These are phyloP conservation scores for Poronia punctata DNA, from an alignment of 495 filamentous ascomycete species.

Conservation along the genomic window DNA sequence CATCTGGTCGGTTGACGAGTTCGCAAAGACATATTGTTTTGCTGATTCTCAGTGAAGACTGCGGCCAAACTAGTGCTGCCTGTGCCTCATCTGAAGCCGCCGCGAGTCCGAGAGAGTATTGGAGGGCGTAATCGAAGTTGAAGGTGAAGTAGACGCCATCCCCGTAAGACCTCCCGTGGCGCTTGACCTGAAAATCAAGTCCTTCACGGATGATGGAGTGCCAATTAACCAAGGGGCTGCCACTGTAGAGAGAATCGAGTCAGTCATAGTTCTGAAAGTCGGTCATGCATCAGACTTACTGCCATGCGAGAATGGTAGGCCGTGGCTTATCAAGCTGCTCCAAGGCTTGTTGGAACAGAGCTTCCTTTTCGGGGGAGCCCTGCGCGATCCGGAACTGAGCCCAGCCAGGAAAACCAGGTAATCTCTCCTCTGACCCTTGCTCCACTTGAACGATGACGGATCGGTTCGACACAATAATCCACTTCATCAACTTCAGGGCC, in stretches of 20 bases:
- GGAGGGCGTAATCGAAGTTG: constrained; percentile 47
- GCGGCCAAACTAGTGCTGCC: too few relatives aligned
- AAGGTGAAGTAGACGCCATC: constrained; percentile 76
- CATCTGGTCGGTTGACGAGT: constrained; percentile 65
- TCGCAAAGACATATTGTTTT: constrained; percentile 75
- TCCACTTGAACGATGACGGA: constrained; percentile 76
- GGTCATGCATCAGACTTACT: too few relatives aligned
- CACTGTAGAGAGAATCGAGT: too few relatives aligned
- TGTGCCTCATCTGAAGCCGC: too few relatives aligned
- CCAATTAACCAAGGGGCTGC: constrained; percentile 74
- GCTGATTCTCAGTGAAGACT: constrained; percentile 52
- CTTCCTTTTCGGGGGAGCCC: constrained; percentile 85
- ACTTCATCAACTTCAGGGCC: constrained; percentile 64
- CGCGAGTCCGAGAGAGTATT: too few relatives aligned
- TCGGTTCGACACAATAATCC: constrained; percentile 88
- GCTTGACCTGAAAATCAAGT: constrained; percentile 57
- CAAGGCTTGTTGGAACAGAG: constrained; percentile 65
- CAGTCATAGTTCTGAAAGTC: too few relatives aligned
- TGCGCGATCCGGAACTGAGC: constrained; percentile 83
- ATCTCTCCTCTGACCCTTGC: constrained; percentile 37
- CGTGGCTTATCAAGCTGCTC: constrained; percentile 30
- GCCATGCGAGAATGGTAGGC: constrained; percentile 22
- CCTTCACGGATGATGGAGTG: constrained; percentile 84
- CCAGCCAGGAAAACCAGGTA: constrained; percentile 61
- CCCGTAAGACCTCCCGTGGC: constrained; percentile 65